phyloP scores from a whole-genome alignment of 1,284 basidiomycete genomes.

The Xerocomus cyaneibrunnescens region DNA sequence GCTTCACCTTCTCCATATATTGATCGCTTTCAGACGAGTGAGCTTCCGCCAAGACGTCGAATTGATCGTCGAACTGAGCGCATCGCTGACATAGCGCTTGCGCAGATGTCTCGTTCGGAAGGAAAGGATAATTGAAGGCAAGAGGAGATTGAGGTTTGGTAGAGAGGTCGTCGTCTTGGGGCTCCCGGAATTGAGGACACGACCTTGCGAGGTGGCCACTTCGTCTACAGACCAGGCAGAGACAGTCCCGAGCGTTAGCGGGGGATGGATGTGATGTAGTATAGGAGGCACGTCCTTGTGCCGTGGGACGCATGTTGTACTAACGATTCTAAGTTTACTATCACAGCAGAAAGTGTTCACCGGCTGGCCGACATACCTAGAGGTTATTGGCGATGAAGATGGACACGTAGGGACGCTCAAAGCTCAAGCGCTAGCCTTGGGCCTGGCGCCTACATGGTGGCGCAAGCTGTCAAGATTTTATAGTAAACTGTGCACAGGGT shows the following conservation, averaged over 20 bases:
- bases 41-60: background rate
- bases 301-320: no score
- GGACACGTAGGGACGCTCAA: no score
- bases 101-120: background rate
- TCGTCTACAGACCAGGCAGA: slow-evolving; percentile 3
- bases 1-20: slow-evolving; percentile 1
- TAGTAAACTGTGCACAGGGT: no score
- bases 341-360: no score
- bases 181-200: background rate
- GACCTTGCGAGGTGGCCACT: background rate
- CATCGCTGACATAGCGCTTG: background rate
- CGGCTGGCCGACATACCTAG: no score
- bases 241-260: background rate
- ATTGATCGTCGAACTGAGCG: background rate
- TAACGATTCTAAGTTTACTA: no score
- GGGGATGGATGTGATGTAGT: background rate
- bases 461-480: no score
- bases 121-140: background rate
- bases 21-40: background rate
- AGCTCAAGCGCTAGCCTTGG: no score
- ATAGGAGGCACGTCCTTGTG: no score
- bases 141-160: background rate
- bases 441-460: no score
- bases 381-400: no score
- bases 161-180: background rate